These are phyloP conservation scores for Starmerella bacillaris DNA, from an alignment of 805 yeast species.

Conservation along the genomic window DNA sequence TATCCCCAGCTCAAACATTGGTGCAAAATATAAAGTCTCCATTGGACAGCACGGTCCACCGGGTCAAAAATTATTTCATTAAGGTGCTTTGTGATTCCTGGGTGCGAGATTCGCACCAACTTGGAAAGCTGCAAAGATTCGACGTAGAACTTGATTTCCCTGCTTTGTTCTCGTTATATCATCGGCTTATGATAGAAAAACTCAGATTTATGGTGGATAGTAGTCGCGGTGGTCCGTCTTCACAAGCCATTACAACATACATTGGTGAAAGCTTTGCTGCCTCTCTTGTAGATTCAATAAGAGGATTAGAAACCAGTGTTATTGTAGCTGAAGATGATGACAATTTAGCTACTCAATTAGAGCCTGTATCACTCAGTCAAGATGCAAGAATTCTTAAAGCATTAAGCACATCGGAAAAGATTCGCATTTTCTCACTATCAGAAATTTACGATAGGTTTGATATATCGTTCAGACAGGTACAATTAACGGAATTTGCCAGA, in stretches of 20 bases:
- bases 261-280: constrained; percentile 8
- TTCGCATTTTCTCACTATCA: constrained; percentile 32
- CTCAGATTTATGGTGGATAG: constrained; percentile 10
- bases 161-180: constrained; percentile 25
- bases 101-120: constrained; percentile 30
- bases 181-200: constrained; percentile 15
- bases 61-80: constrained; percentile 27
- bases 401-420: constrained; percentile 34
- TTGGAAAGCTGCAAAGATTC: constrained; percentile 29
- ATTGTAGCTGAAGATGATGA: constrained; percentile 17
- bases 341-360: constrained; percentile 18
- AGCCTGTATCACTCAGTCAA: constrained; percentile 29
- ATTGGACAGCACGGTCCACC: constrained; percentile 3
- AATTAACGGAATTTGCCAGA: constrained; percentile 1
- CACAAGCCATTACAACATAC: constrained; percentile 1
- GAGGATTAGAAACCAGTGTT: constrained; percentile 11
- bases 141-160: constrained; percentile 19
- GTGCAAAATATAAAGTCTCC: background rate
- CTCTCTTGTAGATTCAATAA: constrained; percentile 10
- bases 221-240: constrained; percentile 9
- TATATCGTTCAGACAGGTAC: constrained; percentile 5
- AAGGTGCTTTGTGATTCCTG: constrained; percentile 34
- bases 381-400: constrained; percentile 36
- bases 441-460: constrained; percentile 19
- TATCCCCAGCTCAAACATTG: constrained; percentile 2